A percentile compares a stretch with the other conserved stretches of the same genome.
Evolutionary conservation across 345 rosid species (phyloP).

Genomic region (Melaleuca quinquenervia): DNA sequence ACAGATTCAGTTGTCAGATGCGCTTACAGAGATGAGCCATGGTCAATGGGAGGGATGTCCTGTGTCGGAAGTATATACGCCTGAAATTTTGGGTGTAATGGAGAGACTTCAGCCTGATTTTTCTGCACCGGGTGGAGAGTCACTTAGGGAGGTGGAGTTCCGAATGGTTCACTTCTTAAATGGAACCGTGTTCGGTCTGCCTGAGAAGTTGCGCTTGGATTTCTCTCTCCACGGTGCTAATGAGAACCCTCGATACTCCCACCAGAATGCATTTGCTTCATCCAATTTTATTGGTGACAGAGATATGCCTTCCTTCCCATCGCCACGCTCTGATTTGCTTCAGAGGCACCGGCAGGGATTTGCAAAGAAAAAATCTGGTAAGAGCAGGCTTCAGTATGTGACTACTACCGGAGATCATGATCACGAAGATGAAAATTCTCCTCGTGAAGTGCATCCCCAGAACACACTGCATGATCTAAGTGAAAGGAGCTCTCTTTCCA

Average conservation of each 20-base stretch:
- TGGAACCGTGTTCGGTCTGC: constrained; percentile 38
- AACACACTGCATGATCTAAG: constrained; percentile 28
- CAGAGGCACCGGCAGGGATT: constrained; percentile 55
- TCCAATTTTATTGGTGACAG: constrained; percentile 30
- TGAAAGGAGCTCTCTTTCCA: constrained; percentile 38
- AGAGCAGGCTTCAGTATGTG: constrained; percentile 81
- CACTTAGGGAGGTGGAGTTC: constrained; percentile 85
- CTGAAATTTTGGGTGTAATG: constrained; percentile 51
- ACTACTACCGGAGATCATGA: constrained; percentile 59
- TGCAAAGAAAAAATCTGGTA: constrained; percentile 73
- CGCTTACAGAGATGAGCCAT: constrained; percentile 59
- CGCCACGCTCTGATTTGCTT: constrained; percentile 48
- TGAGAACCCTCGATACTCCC: neutral
- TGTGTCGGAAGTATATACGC: constrained; percentile 43
- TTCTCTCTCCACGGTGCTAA: constrained; percentile 28
- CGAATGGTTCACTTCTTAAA: constrained; percentile 86
- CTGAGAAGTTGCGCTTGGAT: constrained; percentile 61
- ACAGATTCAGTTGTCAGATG: constrained; percentile 64
- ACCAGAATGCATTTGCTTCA: neutral
- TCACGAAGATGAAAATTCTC: constrained; percentile 57
- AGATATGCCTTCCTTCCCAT: constrained; percentile 35
- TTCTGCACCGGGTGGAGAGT: constrained; percentile 81
- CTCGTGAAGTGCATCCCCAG: constrained; percentile 36
- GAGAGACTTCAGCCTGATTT: constrained; percentile 86
- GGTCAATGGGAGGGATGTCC: constrained; percentile 87